Base-by-base conservation (phyloP, 1,139 yeast genomes). In the Candida buenavistaensis region DNA sequence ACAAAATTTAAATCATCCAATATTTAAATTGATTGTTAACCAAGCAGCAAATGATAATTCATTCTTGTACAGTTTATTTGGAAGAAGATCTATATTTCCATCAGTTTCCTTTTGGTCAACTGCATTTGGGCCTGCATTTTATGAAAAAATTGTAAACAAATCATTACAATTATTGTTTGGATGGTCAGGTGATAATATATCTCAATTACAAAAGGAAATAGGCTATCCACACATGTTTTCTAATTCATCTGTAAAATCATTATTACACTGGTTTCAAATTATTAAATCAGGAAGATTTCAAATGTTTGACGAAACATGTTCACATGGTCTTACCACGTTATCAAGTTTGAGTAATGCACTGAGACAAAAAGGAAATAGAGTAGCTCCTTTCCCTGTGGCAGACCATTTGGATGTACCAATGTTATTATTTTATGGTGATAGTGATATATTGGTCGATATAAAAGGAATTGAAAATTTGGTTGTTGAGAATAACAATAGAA, bases 301-400 rank as follows among this genome's bases (percentile, higher is more conserved):
- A 47, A 70, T 71, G 75, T 68, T 63, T 46, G 68, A 69, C 51
- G 78, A 62, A 60, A 68, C 75, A 5, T 48, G 54, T 30, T 43
- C 43, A 12, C 53, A 54, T 17, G 58, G 60, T 11, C 29, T 48
- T 27, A 51, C 57, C 5, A 43, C 42, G 25, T 38, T 57, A 19
- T 39, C 54, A 2, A 57, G 59, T 7, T 55, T 41, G 36, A 65
- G 47, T 42, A 58, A 32, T 2, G 33, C 37, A 6, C 53, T 52
- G 39, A 52, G 47, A 28, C 32, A 35, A 12, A 68, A 63, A 20
- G 49, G 54, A 2, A 56, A 78, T 49, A 62, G 75, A 39, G 84
- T 78, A 4, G 80, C 87, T 1, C 80, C 82, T 3, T 78, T 70
- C 39, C 76, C 77, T 3, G 23, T 68, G 62, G 44, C 72, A 64